Base-by-base conservation (phyloP, 768 basidiomycete genomes). In the Lentinula detonsa region DNA sequence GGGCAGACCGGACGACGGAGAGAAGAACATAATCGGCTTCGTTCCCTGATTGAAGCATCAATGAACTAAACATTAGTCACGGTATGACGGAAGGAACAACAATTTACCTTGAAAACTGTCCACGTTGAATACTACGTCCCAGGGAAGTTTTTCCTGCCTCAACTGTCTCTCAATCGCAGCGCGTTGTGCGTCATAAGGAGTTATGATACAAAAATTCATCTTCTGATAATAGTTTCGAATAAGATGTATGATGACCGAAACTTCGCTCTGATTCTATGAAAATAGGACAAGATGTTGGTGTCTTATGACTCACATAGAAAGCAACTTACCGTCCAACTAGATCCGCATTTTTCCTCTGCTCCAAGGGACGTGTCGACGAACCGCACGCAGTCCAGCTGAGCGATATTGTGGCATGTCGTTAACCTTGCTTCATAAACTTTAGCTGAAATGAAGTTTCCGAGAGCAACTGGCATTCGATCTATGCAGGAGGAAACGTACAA, bases 121-220 rank as follows among this genome's bases (percentile, higher is more conserved):
- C 11, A 84, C 75, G 61, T 82, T 84, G 71, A 75, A 84, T 0
- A 82, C 80, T 28, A 39, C 37, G 42, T 80, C 74, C 74, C 74
- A 78, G 4, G 75, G 75, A 31, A 78, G 68, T 7, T 71, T 62
- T 43, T 67, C 61, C 2, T 43, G 62, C 51, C 77, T 73, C 31
- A 83, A 68, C 5, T 60, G 62, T 21, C 61, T 65, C 57, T 77
- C 71, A 31, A 83, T 78, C 2, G 70, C 73, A 0, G 76, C 75
- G 16, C 83, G 67, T 67, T 85, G 83, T 0, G 78, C 78, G 62
- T 84, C 83, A 60, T 84, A 85, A 0, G 81, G 82, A 2, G 82
- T 83, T 49, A 84, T 81, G 57, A 85, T 64, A 51, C 77, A 77
- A 55, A 80, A 82, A 0, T 79, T 65, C 31, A 51, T 63, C 21